These are phyloP conservation scores for Harrya chromipes DNA, from an alignment of 768 basidiomycete genomes.

Conservation along the genomic window DNA sequence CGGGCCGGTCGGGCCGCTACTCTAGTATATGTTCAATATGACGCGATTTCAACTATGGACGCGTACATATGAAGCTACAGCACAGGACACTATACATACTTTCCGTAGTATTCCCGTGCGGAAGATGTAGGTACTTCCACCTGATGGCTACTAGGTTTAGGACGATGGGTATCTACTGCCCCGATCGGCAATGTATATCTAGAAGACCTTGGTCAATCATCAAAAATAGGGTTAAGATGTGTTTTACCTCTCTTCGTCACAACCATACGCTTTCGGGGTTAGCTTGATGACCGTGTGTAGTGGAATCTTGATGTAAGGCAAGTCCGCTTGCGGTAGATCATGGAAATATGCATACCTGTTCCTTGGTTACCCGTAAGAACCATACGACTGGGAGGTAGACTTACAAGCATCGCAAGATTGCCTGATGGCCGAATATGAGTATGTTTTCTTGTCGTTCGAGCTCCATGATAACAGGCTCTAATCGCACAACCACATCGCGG, in stretches of 20 bases:
- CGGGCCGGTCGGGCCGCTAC: constrained; percentile 12
- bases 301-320: constrained; percentile 98
- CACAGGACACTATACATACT: constrained; percentile 17
- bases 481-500: constrained; percentile 89
- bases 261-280: constrained; percentile 97
- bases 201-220: constrained; percentile 1
- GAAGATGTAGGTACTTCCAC: constrained; percentile 19
- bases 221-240: neutral
- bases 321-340: constrained; percentile 83
- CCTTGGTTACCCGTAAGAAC: neutral
- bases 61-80: no score
- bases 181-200: constrained; percentile 88
- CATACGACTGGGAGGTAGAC: constrained; percentile 19
- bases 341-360: constrained; percentile 95
- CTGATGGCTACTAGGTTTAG: constrained; percentile 38
- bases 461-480: constrained; percentile 99
- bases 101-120: constrained; percentile 39
- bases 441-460: constrained; percentile 98
- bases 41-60: neutral
- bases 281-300: constrained; percentile 97
- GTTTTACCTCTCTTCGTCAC: constrained; percentile 87
- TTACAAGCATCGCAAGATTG: constrained; percentile 77
- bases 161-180: constrained; percentile 93
- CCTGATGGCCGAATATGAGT: constrained; percentile 94
- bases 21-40: no score